These are phyloP conservation scores for Naganishia onofrii DNA, from an alignment of 768 basidiomycete species.

Conservation along the genomic window DNA sequence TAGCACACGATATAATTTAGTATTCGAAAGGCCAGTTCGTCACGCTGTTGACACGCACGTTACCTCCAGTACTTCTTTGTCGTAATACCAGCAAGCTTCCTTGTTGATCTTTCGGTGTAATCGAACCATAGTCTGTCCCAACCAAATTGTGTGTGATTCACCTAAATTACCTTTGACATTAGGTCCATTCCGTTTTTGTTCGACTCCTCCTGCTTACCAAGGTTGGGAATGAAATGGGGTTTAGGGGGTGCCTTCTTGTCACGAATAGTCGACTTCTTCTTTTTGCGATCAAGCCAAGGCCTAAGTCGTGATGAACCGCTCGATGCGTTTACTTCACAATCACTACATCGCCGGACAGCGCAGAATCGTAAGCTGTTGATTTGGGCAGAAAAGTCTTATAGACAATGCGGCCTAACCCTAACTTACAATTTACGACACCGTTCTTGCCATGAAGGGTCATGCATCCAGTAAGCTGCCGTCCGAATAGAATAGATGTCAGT, in stretches of 20 bases:
- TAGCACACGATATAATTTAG: not conserved
- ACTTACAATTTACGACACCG: slow-evolving; percentile 14
- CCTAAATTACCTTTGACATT: not conserved
- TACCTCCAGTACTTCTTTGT: not conserved
- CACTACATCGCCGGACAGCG: not conserved
- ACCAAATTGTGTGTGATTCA: slow-evolving; percentile 1
- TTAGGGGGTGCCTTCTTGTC: slow-evolving; percentile 14
- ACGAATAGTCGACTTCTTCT: not conserved
- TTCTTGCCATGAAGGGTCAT: slow-evolving; percentile 14
- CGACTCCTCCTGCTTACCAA: not conserved
- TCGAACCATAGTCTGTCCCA: not conserved
- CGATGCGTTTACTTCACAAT: slow-evolving; percentile 1
- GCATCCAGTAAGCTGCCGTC: slow-evolving; percentile 24
- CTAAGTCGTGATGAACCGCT: not conserved
- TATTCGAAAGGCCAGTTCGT: too few relatives aligned
- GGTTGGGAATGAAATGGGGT: not conserved
- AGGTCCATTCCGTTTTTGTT: not conserved
- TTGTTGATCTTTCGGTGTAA: slow-evolving; percentile 11
- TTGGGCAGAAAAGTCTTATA: not conserved
- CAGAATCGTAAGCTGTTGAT: not conserved
- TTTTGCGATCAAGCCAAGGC: slow-evolving; percentile 3
- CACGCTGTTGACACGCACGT: not conserved
- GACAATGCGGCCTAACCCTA: too few relatives aligned
- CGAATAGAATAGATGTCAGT: not conserved
- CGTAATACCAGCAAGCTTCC: not conserved